A percentile compares a stretch with the other conserved stretches of the same genome.
These are phyloP conservation scores for Thraustotheca clavata DNA, from an alignment of 352 stramenopile genomes.

Conservation along the genomic window DNA sequence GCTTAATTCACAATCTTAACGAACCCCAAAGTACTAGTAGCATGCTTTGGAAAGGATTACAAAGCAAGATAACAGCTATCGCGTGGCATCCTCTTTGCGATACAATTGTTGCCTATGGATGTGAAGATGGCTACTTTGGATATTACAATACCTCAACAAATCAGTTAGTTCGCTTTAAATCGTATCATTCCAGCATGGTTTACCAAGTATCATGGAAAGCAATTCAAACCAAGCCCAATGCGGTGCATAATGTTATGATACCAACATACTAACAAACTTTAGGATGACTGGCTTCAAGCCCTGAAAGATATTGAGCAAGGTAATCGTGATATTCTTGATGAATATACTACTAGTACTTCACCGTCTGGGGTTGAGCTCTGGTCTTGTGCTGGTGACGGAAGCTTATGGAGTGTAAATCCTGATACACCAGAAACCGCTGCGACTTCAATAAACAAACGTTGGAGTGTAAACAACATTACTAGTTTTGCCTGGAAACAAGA, in stretches of 20 bases:
- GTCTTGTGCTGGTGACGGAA: conserved; percentile 5
- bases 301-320: conserved; percentile 9
- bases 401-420: neutral
- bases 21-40: conserved; percentile 29
- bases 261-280: too few species aligned
- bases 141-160: conserved; percentile 47
- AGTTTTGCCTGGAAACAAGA: conserved; percentile 23
- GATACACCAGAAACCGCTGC: neutral
- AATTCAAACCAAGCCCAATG: neutral
- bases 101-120: conserved; percentile 50
- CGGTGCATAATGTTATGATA: neutral
- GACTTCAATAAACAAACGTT: conserved; percentile 19
- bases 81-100: conserved; percentile 50
- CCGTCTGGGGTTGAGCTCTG: neutral
- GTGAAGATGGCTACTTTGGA: conserved; percentile 56
- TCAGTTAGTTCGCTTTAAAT: conserved; percentile 43
- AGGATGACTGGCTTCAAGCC: neutral
- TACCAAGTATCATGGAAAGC: conserved; percentile 38
- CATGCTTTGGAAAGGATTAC: conserved; percentile 64
- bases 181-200: conserved; percentile 34
- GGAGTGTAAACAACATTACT: conserved; percentile 14
- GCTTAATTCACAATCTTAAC: conserved; percentile 27
- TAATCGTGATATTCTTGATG: neutral
- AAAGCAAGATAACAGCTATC: conserved; percentile 66
- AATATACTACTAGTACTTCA: neutral